These are phyloP conservation scores for Mycena vulgaris DNA, from an alignment of 768 basidiomycete genomes.

Conservation along the genomic window DNA sequence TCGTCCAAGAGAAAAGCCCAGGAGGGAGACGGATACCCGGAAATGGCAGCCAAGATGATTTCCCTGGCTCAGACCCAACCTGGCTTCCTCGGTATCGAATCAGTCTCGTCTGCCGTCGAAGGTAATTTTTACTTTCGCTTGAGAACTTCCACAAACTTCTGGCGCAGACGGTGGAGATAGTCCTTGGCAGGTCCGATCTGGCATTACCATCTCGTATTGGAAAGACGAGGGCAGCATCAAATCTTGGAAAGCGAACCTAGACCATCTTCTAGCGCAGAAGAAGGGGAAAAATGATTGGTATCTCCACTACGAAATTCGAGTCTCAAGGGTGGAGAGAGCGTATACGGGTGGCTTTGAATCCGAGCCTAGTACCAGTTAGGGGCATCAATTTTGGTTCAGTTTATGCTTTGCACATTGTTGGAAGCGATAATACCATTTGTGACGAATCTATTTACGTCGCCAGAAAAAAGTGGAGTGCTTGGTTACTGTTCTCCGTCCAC, in stretches of 20 bases:
- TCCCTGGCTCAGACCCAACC: constrained; percentile 25
- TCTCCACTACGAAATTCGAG: constrained; percentile 27
- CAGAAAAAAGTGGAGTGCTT: neutral
- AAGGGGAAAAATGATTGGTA: constrained; percentile 35
- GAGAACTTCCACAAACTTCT: neutral
- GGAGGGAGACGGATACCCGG: constrained; percentile 28
- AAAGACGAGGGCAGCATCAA: constrained; percentile 33
- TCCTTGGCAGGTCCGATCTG: constrained; percentile 13
- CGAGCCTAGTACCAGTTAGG: neutral
- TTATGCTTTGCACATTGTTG: neutral
- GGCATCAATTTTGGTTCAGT: neutral
- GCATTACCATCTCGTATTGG: constrained; percentile 37
- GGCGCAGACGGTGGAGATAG: neutral
- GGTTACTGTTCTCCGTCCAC: neutral
- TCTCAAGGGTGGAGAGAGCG: constrained; percentile 33
- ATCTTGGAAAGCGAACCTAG: constrained; percentile 32
- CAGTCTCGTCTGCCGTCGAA: constrained; percentile 18
- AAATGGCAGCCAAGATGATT: constrained; percentile 29
- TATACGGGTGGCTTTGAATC: constrained; percentile 15
- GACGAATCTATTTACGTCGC: neutral
- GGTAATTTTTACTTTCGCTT: neutral
- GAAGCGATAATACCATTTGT: neutral
- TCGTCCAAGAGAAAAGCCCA: constrained; percentile 22
- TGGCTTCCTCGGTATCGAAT: constrained; percentile 29
- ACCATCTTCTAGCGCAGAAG: constrained; percentile 35